Evolutionary conservation across 192 early-diverging fungal species (phyloP), one percentile per base, ranked within the genome.

Genomic region (Piromyces sp.): DNA sequence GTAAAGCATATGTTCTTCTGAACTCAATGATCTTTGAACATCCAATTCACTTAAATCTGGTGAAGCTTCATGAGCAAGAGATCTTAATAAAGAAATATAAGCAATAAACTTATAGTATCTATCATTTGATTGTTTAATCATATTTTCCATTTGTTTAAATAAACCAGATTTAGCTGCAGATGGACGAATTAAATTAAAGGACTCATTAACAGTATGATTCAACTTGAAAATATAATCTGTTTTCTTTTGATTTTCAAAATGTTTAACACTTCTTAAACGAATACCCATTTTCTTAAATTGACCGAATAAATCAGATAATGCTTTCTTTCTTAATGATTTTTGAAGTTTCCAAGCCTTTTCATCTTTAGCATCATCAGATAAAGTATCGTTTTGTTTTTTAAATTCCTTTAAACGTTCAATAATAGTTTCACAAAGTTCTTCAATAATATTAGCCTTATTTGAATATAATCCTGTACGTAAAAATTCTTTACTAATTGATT

Each of bases 281-380:
- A 92, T 82, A 29, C 95, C 95, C 51, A 95, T 82, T 29, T 89
- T 84, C 30, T 90, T 87, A 30, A 96, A 81, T 79, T 93, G 87
- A 83, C 93, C 94, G 79, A 95, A 87, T 28, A 94, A 84, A 82
- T 96, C 94, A 30, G 93, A 93, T 5, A 94, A 83, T 3, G 95
- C 90, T 83, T 93, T 95, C 85, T 94, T 94, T 30, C 93, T 90
- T 29, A 95, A 84, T 31, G 89, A 82, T 81, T 93, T 91, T 82
- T 91, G 90, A 78, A 89, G 88, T 79, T 94, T 95, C 40, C 33
- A 37, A 9, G 38, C 80, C 19, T 37, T 80, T 40, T 33, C 80
- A n/a, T 80, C 80, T 9, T 37, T 80, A 29, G 83, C 80, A 17
- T 83, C 85, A 28, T 80, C 83, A 30, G 84, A 83, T 13, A 84